Evolutionary conservation across 441 rosid species (phyloP).

Genomic region (Capsella rubella): DNA sequence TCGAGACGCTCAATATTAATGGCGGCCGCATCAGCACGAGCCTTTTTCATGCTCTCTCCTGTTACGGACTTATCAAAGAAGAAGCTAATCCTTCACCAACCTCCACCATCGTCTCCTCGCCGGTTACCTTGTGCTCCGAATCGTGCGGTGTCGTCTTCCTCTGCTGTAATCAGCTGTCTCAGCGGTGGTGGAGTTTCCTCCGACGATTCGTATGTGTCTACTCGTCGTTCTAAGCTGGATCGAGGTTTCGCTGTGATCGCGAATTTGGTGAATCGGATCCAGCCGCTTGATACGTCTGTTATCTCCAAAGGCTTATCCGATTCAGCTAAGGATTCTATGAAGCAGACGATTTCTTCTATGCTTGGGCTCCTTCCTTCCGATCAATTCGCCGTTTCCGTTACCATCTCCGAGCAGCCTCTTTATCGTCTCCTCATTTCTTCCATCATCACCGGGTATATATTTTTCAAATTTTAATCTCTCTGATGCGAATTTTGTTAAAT

Average conservation of each 20-base stretch:
- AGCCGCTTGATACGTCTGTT: slow-evolving; percentile 78
- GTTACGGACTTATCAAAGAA: slow-evolving; percentile 47
- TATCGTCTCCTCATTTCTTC: slow-evolving; percentile 73
- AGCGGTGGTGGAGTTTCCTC: slow-evolving; percentile 76
- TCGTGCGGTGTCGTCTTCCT: slow-evolving; percentile 39
- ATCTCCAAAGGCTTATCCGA: slow-evolving; percentile 81
- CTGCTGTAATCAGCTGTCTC: slow-evolving; percentile 57
- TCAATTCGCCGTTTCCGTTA: slow-evolving; percentile 69
- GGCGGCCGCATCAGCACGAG: slow-evolving; percentile 79
- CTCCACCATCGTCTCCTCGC: slow-evolving; percentile 40
- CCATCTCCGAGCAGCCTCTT: slow-evolving; percentile 63
- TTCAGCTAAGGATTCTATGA: slow-evolving; percentile 84
- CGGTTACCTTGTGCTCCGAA: slow-evolving; percentile 14
- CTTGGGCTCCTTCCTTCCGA: slow-evolving; percentile 92
- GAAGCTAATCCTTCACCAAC: slow-evolving; percentile 44
- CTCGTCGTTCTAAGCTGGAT: slow-evolving; percentile 69
- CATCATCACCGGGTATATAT: slow-evolving; percentile 73
- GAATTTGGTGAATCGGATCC: slow-evolving; percentile 70
- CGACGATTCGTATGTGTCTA: slow-evolving; percentile 82
- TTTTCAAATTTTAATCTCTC: slow-evolving; percentile 4
- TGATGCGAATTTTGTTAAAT: neutral
- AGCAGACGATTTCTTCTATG: slow-evolving; percentile 85
- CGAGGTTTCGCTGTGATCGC: slow-evolving; percentile 80
- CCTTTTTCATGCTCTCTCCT: slow-evolving; percentile 63
- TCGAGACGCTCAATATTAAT: slow-evolving; percentile 45